Conservation (phyloP, 495 filamentous ascomycete species). For the Trichoderma parareesei region DNA sequence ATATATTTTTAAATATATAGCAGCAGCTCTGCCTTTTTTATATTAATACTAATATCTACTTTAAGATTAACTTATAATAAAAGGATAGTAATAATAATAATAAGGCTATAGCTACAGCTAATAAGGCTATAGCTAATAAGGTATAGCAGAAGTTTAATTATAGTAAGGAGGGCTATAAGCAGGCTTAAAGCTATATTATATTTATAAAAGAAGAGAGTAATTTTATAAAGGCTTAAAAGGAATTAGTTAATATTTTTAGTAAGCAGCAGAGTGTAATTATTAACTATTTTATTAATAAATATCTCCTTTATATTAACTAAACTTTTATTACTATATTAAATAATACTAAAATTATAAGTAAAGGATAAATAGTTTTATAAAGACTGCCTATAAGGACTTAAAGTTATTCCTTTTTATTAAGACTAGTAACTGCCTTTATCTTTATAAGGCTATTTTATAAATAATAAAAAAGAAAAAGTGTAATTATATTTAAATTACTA, state of each 20-base stretch:
- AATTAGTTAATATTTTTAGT: neutral
- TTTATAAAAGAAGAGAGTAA: neutral
- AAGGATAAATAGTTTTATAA: neutral
- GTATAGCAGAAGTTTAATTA: neutral
- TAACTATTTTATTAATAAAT: neutral
- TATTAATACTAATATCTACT: neutral
- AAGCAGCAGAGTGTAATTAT: neutral
- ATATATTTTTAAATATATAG: neutral
- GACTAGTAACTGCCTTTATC: neutral
- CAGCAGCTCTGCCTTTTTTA: neutral
- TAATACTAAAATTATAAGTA: neutral
- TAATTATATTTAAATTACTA: neutral
- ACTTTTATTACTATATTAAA: neutral
- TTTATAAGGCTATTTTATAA: neutral
- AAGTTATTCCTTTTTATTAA: neutral
- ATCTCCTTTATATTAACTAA: neutral
- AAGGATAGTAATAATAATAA: neutral
- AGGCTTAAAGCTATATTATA: neutral
- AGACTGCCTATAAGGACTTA: neutral
- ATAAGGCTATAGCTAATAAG: no score
- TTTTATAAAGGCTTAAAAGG: neutral
- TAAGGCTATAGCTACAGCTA: no score
- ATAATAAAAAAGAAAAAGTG: neutral
- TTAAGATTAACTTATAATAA: neutral
- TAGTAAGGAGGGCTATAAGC: neutral